Percentiles rank a stretch among this genome's conserved stretches.
Evolutionary conservation across 148 eudicot genomes (phyloP).

Genomic region (Cornus suecica): DNA sequence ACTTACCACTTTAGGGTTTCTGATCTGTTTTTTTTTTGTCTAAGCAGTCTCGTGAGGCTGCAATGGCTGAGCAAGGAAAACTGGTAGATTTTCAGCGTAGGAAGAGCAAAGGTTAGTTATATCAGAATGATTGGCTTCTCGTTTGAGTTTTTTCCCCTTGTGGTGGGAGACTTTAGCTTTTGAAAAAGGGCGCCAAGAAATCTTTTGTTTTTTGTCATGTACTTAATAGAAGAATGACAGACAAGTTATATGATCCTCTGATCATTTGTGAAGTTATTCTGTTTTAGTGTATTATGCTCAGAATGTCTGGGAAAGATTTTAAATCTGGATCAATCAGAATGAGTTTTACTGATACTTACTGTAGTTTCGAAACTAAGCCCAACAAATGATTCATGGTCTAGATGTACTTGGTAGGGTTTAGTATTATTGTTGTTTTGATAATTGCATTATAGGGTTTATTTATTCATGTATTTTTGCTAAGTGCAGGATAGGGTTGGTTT

Average conservation of each 20-base stretch:
- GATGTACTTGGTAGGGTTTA: neutral
- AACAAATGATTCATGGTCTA: neutral
- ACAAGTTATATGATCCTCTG: too few species aligned
- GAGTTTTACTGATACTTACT: neutral
- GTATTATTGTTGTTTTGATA: neutral
- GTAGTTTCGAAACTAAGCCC: neutral
- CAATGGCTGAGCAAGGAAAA: conserved; percentile 67
- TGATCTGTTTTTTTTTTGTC: conserved; percentile 9
- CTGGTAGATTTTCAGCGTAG: conserved; percentile 87
- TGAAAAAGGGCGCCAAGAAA: too few species aligned
- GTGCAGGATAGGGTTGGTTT: neutral
- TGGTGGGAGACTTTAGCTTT: too few species aligned
- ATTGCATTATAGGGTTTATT: neutral
- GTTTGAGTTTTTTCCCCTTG: neutral
- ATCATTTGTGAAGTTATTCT: too few species aligned
- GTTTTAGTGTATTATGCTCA: neutral
- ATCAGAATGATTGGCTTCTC: neutral
- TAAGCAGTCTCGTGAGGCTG: conserved; percentile 79
- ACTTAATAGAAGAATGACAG: too few species aligned
- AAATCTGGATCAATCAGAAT: neutral
- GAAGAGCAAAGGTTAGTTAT: conserved; percentile 73
- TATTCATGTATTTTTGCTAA: too few species aligned
- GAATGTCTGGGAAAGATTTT: neutral
- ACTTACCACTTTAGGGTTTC: neutral
- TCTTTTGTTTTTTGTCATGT: too few species aligned